Base-by-base conservation (phyloP, 2,329 filamentous ascomycete genomes). In the Arthrobotrys conoides region DNA sequence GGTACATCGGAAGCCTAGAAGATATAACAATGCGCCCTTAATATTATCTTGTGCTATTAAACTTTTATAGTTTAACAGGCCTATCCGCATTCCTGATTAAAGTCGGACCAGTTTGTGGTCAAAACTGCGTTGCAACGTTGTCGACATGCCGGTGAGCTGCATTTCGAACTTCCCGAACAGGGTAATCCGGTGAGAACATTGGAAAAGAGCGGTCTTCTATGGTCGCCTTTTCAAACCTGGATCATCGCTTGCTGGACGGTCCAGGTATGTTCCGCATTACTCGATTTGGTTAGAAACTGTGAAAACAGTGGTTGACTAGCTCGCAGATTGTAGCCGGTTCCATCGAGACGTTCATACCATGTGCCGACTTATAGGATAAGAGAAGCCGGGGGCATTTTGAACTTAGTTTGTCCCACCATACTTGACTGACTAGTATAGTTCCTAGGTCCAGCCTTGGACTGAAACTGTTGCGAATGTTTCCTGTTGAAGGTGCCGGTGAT, bases 321-420 rank as follows among this genome's bases (percentile, higher is more conserved):
- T 71, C 68, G 68, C 57, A 46, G 49, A 44, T 53, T 71, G 57
- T 49, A 59, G 38, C 68, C 30, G 27, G 55, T 71, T 64, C 46
- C 24, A 63, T 71, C 55, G 53, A 59, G n/a, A 69, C 59, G 24
- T 27, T 46, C 30, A 68, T 38, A 38, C 64, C 36, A 41, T 27
- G 33, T 68, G 49, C 48, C 33, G 48, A 53, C 27, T 38, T 59
- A 57, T 57, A 36, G 51, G 22, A 24, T 59, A 10, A 3, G 8
- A 36, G 33, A 36, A 36, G 33, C 38, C 41, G 18, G 46, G 5
- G 22, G 2, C 9, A 48, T 22, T 4, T 41, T 8, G 14, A 41
- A 41, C n/a, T 30, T 30, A 30, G 27, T 30, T 6, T 30, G 27
- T 30, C 27, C 6, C 27, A 30, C 27, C 27, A 30, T 30, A 6